Base-by-base conservation (phyloP, 768 basidiomycete genomes). In the Fibroporia radiculosa region DNA sequence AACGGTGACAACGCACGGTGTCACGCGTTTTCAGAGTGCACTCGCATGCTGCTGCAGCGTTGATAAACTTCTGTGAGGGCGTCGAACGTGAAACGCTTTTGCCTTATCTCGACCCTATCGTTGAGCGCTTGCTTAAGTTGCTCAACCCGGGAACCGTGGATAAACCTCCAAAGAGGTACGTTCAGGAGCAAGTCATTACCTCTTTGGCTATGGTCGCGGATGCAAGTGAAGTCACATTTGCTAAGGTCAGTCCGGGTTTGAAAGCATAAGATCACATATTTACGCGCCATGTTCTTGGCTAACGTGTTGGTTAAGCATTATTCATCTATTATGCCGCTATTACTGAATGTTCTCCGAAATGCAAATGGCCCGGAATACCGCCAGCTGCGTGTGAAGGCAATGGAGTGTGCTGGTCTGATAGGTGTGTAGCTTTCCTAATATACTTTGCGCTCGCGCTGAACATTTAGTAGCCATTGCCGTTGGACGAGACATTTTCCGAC, bases 41-140 rank as follows among this genome's bases (percentile, higher is more conserved):
- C 49, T 73, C 88, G 0, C 90, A 93, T 56, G 86, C 91, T 1
- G 87, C 89, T 0, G 84, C 90, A 0, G 89, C 89, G 0, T 70
- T 93, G 19, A 89, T 92, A 61, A 93, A 93, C 60, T 92, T 92
- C 66, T 93, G 89, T 61, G 84, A 92, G 59, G 86, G 88, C 27
- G 86, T 88, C 27, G 82, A 79, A 52, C 73, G 78, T 13, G 76
- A 84, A 19, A 81, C 77, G 1, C 73, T 89, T 8, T 54, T 83
- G 0, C 84, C 85, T 0, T 90, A 86, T 60, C 76, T 93, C 14
- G 89, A 90, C 42, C 73, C 78, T 0, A 82, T 91, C 51, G 83
- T 93, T 23, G 80, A 81, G 53, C 75, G 83, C 0, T 69, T 88
- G 3, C 65, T 85, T 12, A 80, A 75, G 49, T 66, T 87, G 3